Conservation (phyloP, 2,329 filamentous ascomycete genomes). For the Alternaria burnsii region DNA sequence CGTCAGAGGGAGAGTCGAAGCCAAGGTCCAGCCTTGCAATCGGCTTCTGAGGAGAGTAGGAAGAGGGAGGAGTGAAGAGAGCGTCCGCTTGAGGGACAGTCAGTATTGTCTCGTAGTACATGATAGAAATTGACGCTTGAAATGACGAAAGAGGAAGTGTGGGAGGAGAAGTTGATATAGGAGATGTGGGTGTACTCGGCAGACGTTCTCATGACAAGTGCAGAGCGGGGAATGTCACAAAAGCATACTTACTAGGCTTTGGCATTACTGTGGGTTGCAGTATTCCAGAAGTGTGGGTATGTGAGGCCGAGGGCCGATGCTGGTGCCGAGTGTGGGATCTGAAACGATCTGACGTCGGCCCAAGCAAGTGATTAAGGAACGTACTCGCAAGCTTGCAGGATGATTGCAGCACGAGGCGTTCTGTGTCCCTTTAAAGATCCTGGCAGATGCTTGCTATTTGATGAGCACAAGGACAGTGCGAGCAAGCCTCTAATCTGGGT, state of each 20-base stretch:
- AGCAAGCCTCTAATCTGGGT: constrained; percentile 42
- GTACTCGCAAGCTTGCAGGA: constrained; percentile 41
- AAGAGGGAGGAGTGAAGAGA: constrained; percentile 53
- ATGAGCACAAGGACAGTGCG: constrained; percentile 43
- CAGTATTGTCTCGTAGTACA: constrained; percentile 50
- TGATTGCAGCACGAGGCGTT: constrained; percentile 51
- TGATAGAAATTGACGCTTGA: constrained; percentile 31
- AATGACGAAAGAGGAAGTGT: constrained; percentile 22
- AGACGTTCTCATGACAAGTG: constrained; percentile 45
- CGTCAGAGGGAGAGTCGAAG: constrained; percentile 51
- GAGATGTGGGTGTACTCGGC: constrained; percentile 20
- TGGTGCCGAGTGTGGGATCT: constrained; percentile 48
- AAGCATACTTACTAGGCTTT: constrained; percentile 51
- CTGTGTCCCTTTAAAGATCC: constrained; percentile 49
- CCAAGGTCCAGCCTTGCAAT: constrained; percentile 49
- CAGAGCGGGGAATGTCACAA: constrained; percentile 41
- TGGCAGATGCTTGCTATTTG: constrained; percentile 44
- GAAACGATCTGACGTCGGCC: constrained; percentile 49
- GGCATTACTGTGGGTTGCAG: constrained; percentile 52
- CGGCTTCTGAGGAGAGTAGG: constrained; percentile 52
- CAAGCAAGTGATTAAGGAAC: constrained; percentile 48
- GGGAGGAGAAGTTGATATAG: constrained; percentile 36
- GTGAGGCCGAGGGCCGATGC: constrained; percentile 44
- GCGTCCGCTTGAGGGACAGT: constrained; percentile 54
- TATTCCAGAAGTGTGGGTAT: constrained; percentile 47